Evolutionary conservation across 805 yeast species (phyloP).

Genomic region (Pichia manshurica): DNA sequence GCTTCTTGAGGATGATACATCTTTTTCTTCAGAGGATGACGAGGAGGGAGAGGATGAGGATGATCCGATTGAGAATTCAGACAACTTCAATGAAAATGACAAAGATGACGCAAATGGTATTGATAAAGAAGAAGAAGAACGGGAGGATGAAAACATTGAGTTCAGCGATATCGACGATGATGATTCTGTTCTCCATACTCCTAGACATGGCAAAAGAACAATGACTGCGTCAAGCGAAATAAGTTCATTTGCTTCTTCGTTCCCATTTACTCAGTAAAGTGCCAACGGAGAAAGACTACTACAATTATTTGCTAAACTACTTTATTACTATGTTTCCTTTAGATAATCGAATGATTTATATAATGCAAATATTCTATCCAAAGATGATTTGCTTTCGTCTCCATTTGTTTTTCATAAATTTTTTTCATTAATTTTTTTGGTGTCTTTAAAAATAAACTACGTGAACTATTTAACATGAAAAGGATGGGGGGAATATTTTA

Average conservation of each 20-base stretch:
- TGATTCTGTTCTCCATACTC: not conserved
- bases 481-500: not conserved
- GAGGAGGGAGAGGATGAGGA: constrained; percentile 14
- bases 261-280: constrained; percentile 10
- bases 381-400: too few relatives aligned
- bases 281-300: not conserved
- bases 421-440: not conserved
- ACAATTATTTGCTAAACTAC: not conserved
- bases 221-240: constrained; percentile 6
- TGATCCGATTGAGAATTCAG: constrained; percentile 15
- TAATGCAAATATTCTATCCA: too few relatives aligned
- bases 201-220: not conserved
- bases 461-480: not conserved
- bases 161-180: not conserved
- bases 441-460: too few relatives aligned
- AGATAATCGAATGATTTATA: too few relatives aligned
- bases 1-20: not conserved
- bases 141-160: not conserved
- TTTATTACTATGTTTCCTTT: too few relatives aligned
- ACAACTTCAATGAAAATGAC: constrained; percentile 3
- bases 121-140: constrained; percentile 9
- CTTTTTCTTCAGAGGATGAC: not conserved
- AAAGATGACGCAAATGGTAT: constrained; percentile 12
- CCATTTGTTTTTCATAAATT: not conserved
- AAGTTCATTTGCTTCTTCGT: constrained; percentile 12